Conservation (phyloP, 345 rosid genomes). For the Clausena lansium region DNA sequence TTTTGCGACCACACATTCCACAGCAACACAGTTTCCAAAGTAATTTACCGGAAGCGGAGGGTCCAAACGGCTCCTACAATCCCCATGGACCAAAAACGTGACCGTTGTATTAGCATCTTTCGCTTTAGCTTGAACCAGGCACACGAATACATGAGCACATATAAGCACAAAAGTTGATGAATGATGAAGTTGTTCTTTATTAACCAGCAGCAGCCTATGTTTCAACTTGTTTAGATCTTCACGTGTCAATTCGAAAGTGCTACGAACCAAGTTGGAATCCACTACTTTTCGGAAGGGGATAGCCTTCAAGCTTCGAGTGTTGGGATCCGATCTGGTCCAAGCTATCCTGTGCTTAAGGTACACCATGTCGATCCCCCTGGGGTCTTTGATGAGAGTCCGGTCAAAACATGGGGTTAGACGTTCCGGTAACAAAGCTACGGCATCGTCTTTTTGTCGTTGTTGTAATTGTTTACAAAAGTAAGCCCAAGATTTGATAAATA, state of each 20-base stretch:
- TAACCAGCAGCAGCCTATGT: neutral
- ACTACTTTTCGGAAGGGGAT: neutral
- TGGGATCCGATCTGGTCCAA: neutral
- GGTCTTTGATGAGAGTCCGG: slow-evolving; percentile 24
- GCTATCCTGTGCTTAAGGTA: neutral
- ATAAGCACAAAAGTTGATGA: slow-evolving; percentile 36
- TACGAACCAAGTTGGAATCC: slow-evolving; percentile 16
- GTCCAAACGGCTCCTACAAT: slow-evolving; percentile 30
- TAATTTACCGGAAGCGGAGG: slow-evolving; percentile 40
- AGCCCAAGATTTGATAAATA: slow-evolving; percentile 46
- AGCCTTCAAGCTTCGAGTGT: slow-evolving; percentile 16
- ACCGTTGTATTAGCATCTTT: slow-evolving; percentile 6
- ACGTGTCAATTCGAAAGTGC: slow-evolving; percentile 29
- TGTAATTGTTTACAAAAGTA: slow-evolving; percentile 17
- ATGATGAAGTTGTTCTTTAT: neutral
- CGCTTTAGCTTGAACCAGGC: slow-evolving; percentile 32
- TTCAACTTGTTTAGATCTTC: slow-evolving; percentile 28
- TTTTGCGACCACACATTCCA: neutral
- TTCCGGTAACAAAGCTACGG: slow-evolving; percentile 17
- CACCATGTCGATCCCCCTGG: slow-evolving; percentile 11
- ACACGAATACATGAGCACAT: slow-evolving; percentile 23
- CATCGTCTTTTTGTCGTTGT: neutral
- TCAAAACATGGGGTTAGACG: slow-evolving; percentile 23
- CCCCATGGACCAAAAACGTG: slow-evolving; percentile 22
- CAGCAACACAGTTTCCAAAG: slow-evolving; percentile 39